Percentiles rank a stretch among this genome's conserved stretches.
Evolutionary conservation across 805 yeast species (phyloP).

Genomic region (Nakazawaea holstii): DNA sequence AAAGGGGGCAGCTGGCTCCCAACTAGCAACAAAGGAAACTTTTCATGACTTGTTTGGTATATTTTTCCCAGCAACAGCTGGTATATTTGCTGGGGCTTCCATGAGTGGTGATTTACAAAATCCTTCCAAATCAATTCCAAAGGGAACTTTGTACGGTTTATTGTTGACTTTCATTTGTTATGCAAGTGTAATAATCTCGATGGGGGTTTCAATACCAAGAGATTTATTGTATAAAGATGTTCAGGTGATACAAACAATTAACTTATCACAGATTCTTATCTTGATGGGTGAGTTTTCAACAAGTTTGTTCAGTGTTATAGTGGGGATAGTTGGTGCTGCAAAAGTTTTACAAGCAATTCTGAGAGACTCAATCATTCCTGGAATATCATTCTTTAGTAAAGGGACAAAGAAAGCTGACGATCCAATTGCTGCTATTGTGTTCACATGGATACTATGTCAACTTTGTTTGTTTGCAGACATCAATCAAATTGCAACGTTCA

Average conservation of each 20-base stretch:
- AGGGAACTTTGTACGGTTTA: slow-evolving; percentile 88
- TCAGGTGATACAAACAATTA: slow-evolving; percentile 80
- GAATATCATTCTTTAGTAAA: slow-evolving; percentile 52
- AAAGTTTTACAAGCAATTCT: slow-evolving; percentile 88
- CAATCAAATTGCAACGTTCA: slow-evolving; percentile 89
- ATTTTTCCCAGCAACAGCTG: slow-evolving; percentile 97
- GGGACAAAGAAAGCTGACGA: slow-evolving; percentile 42
- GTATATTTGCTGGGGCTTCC: slow-evolving; percentile 97
- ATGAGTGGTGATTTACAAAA: slow-evolving; percentile 91
- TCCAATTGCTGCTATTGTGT: slow-evolving; percentile 59
- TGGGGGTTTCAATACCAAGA: slow-evolving; percentile 80
- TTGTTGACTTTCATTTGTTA: slow-evolving; percentile 73
- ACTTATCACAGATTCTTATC: slow-evolving; percentile 60
- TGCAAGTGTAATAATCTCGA: slow-evolving; percentile 69
- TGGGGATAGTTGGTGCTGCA: slow-evolving; percentile 96
- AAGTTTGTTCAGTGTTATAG: slow-evolving; percentile 85
- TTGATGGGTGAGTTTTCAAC: slow-evolving; percentile 90
- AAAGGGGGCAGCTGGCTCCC: slow-evolving; percentile 89
- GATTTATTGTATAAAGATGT: slow-evolving; percentile 71
- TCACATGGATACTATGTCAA: slow-evolving; percentile 83
- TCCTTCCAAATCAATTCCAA: slow-evolving; percentile 88
- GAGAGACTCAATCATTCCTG: slow-evolving; percentile 83
- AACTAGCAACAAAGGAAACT: slow-evolving; percentile 54
- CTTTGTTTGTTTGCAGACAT: slow-evolving; percentile 83
- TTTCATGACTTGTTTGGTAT: slow-evolving; percentile 88